Evolutionary conservation across 2,329 filamentous ascomycete genomes (phyloP), one percentile per base, ranked within the genome.

Genomic region (Didymella exigua): DNA sequence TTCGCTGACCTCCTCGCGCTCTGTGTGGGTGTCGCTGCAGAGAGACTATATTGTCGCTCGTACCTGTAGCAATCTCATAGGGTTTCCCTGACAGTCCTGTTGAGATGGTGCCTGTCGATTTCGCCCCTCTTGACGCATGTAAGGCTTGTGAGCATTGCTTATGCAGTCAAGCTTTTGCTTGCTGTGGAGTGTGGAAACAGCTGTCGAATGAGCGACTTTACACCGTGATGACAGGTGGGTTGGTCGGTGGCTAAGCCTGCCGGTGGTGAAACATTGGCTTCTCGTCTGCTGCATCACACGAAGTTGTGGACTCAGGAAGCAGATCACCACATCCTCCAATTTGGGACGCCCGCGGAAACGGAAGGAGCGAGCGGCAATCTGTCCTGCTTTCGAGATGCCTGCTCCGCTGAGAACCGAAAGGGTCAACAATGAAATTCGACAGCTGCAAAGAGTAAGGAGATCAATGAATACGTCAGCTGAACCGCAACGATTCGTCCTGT

Each of bases 321-420:
- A 45, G 52, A 55, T 55, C 52, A 40, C 26, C 46, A 14, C 16
- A 23, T 26, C 51, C 42, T 47, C 26, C 27, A 27, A 54, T 54
- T 24, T 54, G 36, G 29, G 3, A 33, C 8, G n/a, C 11, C 40
- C 18, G 51, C 40, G 34, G 46, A 54, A 40, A 14, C 21, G 52
- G 52, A 34, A 49, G 24, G 45, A 27, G 51, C 23, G 26, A 43
- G 37, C 36, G 43, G 42, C 23, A 31, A 42, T 47, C 49, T 14
- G 29, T 34, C 6, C 50, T 42, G 43, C 43, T 53, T 53, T 47
- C 7, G 27, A 30, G 5, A 11, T 23, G 33, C 26, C 30, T 41
- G 29, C 16, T 9, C 21, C 11, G 34, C 29, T 13, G 16, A 11
- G 19, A n/a, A 38, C 43, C 26, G 18, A 51, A 51, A 30, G 31